Evolutionary conservation across 495 filamentous ascomycete genomes (phyloP).

Genomic region (Delitschia confertaspora): DNA sequence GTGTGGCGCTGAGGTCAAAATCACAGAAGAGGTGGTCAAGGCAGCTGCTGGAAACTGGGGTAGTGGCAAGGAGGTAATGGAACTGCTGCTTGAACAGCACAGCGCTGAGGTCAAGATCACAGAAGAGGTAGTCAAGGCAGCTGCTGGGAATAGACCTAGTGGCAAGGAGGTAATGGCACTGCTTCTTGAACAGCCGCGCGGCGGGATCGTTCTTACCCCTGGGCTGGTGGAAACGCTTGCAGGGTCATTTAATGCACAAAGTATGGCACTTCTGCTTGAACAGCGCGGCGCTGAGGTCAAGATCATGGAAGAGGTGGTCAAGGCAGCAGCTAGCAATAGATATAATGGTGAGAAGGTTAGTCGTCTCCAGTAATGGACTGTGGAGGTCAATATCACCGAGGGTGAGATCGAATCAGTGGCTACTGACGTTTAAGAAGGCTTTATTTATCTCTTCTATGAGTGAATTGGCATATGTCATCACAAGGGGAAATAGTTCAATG

Average conservation of each 20-base stretch:
- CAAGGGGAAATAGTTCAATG: conserved; percentile 8
- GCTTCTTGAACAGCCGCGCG: not conserved
- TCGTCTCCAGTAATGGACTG: not conserved
- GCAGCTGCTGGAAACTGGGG: conserved; percentile 6
- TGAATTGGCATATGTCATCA: not conserved
- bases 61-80: conserved; percentile 15
- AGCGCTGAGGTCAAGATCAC: conserved; percentile 6
- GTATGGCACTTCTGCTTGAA: conserved; percentile 12
- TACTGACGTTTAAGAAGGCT: conserved; percentile 8
- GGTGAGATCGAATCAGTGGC: conserved; percentile 6
- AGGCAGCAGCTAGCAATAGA: conserved; percentile 12
- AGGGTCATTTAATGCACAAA: not conserved
- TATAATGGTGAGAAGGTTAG: conserved; percentile 5
- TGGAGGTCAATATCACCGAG: conserved; percentile 5
- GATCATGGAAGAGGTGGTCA: conserved; percentile 8
- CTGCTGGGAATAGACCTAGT: conserved; percentile 1
- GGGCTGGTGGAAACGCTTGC: too few species aligned
- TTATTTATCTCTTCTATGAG: conserved; percentile 8
- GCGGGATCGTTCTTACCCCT: conserved; percentile 2
- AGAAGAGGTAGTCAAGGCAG: conserved; percentile 8
- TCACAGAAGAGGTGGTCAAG: conserved; percentile 10
- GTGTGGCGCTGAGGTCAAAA: conserved; percentile 1
- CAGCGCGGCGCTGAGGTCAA: not conserved
- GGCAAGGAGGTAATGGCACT: conserved; percentile 4
- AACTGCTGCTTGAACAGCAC: conserved; percentile 8